A percentile compares a stretch with the other conserved stretches of the same genome.
phyloP scores from a whole-genome alignment of 257 asterid genomes.

The Solanum raphanifolium region DNA sequence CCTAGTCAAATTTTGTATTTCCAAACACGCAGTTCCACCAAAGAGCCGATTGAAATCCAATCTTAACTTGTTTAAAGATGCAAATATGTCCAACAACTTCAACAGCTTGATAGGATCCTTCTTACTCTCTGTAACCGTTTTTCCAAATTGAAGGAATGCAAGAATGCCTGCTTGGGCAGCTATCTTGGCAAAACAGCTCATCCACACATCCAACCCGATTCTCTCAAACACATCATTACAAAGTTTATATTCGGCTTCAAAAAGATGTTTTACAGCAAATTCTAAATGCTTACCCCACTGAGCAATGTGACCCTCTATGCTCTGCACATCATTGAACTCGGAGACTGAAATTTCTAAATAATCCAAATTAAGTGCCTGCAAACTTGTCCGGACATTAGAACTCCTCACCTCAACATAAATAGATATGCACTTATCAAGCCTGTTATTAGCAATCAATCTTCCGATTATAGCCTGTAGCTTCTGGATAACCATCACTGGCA shows the following conservation, averaged over 20 bases:
- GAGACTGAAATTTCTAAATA: constrained; percentile 78
- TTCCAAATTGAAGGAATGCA: constrained; percentile 76
- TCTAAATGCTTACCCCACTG: constrained; percentile 91
- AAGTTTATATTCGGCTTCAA: constrained; percentile 76
- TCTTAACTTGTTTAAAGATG: constrained; percentile 68
- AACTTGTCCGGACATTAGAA: constrained; percentile 64
- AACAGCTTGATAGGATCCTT: constrained; percentile 83
- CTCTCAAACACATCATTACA: constrained; percentile 76
- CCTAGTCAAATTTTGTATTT: constrained; percentile 73
- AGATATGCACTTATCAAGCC: constrained; percentile 70
- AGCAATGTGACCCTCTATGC: constrained; percentile 66
- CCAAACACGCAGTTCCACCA: constrained; percentile 81
- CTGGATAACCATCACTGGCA: constrained; percentile 65
- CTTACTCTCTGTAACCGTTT: constrained; percentile 72
- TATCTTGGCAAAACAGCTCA: constrained; percentile 71
- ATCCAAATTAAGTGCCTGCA: constrained; percentile 82
- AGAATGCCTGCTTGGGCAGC: constrained; percentile 86
- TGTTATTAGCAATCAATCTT: constrained; percentile 47
- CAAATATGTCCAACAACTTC: constrained; percentile 71
- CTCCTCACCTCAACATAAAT: constrained; percentile 78
- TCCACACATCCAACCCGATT: constrained; percentile 78
- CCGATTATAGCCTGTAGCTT: constrained; percentile 76
- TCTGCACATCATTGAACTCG: constrained; percentile 70
- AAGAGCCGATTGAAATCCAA: constrained; percentile 84
- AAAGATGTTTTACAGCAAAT: constrained; percentile 77